These are phyloP conservation scores for Myxozyma udenii DNA, from an alignment of 805 yeast species.

Conservation along the genomic window DNA sequence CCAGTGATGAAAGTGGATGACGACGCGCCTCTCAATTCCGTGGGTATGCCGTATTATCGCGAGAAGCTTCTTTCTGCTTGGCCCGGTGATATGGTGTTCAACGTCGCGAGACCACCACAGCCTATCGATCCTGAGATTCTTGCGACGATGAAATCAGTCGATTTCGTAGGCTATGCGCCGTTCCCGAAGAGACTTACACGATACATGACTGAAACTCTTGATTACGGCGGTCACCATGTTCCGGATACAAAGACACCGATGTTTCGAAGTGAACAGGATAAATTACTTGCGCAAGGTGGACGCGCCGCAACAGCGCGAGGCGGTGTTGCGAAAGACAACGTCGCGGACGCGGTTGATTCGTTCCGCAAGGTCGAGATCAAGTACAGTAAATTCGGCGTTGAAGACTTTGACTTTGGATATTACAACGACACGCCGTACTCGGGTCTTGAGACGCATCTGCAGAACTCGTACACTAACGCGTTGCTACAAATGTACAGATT, in stretches of 20 bases:
- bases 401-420: slow-evolving; percentile 80
- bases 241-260: slow-evolving; percentile 25
- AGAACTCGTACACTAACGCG: slow-evolving; percentile 74
- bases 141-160: slow-evolving; percentile 40
- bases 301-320: slow-evolving; percentile 3
- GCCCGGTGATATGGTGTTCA: slow-evolving; percentile 62
- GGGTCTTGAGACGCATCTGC: slow-evolving; percentile 86
- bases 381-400: slow-evolving; percentile 87
- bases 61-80: slow-evolving; percentile 76
- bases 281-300: slow-evolving; percentile 12
- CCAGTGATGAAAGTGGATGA: slow-evolving; percentile 14
- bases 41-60: slow-evolving; percentile 86
- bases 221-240: neutral
- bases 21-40: slow-evolving; percentile 54
- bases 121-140: slow-evolving; percentile 51
- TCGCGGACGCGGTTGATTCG: slow-evolving; percentile 22
- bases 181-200: slow-evolving; percentile 47
- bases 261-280: slow-evolving; percentile 31
- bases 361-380: slow-evolving; percentile 71
- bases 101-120: slow-evolving; percentile 59
- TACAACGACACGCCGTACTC: slow-evolving; percentile 68
- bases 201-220: slow-evolving; percentile 37
- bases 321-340: slow-evolving; percentile 3
- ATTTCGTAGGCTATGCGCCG: slow-evolving; percentile 45
- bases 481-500: slow-evolving; percentile 76